Conservation (phyloP, 2,329 filamentous ascomycete genomes). For the Anthostomella pinea region DNA sequence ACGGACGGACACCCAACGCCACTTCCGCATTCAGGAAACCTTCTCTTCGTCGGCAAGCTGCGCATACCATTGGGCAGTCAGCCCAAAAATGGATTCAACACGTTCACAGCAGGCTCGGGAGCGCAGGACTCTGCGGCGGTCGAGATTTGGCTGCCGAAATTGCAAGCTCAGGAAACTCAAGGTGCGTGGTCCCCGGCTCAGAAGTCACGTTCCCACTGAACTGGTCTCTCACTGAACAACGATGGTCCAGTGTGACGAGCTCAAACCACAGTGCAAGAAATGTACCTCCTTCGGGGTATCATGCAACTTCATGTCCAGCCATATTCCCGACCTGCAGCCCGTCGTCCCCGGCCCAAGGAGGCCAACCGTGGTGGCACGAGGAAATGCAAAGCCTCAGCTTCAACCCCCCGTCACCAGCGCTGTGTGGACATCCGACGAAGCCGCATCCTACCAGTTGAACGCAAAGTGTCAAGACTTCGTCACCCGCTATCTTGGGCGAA, state of each 20-base stretch:
- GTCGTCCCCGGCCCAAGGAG: slow-evolving; percentile 22
- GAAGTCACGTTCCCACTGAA: too few relatives aligned
- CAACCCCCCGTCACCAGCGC: slow-evolving; percentile 23
- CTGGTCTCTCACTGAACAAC: too few relatives aligned
- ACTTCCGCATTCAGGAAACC: too few relatives aligned
- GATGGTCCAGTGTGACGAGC: slow-evolving; percentile 48
- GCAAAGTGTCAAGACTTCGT: slow-evolving; percentile 41
- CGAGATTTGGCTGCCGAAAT: slow-evolving; percentile 47
- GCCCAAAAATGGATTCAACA: slow-evolving; percentile 4
- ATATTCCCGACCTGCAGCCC: slow-evolving; percentile 38
- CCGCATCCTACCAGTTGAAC: slow-evolving; percentile 34
- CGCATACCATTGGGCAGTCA: too few relatives aligned
- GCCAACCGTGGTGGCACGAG: slow-evolving; percentile 13
- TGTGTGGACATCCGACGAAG: slow-evolving; percentile 26
- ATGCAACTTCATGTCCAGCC: slow-evolving; percentile 41
- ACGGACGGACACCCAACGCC: too few relatives aligned
- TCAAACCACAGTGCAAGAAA: slow-evolving; percentile 40
- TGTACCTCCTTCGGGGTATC: slow-evolving; percentile 42
- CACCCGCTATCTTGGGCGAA: slow-evolving; percentile 37
- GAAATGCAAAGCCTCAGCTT: slow-evolving; percentile 21
- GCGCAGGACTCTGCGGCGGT: slow-evolving; percentile 30
- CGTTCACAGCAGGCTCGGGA: slow-evolving; percentile 1
- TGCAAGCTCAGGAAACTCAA: slow-evolving; percentile 51
- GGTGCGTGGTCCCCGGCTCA: slow-evolving; percentile 25
- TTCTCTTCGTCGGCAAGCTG: too few relatives aligned